Evolutionary conservation across 2,329 filamentous ascomycete genomes (phyloP), one percentile per base, ranked within the genome.

Genomic region (Rutstroemia sp.): DNA sequence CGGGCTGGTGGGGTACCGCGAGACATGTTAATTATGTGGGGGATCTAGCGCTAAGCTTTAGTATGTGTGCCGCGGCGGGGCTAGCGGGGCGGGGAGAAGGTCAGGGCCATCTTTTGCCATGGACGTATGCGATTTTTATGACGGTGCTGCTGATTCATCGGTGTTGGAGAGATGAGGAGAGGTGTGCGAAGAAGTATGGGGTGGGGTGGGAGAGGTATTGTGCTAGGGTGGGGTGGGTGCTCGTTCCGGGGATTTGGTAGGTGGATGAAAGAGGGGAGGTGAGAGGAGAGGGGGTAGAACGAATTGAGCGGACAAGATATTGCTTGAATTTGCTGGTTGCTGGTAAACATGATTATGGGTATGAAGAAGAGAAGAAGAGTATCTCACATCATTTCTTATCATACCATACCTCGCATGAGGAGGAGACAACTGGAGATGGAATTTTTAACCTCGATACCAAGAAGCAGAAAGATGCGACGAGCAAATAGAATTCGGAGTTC

Each of bases 101-200:
- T 64, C 68, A 12, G 5, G 63, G 63, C 0, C 68, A 69, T 42
- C 57, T 73, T 2, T 59, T 78, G 3, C 73, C 75, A 0, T 78
- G 75, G 73, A 70, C 67, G 0, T 78, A 78, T 57, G 71, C 72
- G 0, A 67, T 75, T 0, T 77, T 72, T 61, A 76, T 78, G 73
- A 71, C 70, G 0, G 56, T 70, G 2, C 57, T 78, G 9, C 67
- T 78, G 4, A 62, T 76, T 5, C 75, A 78, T 62, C 69, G 76
- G 5, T 76, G 74, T 47, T 68, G 71, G 37, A 68, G 75, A 9
- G 76, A 77, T 49, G 76, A 78, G 62, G 69, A 70, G 51, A 66
- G 75, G 8, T 77, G 74, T 42, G 67, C 64, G 2, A 68, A 64
- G 19, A 78, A 78, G 58, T 78, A 78, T 54, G 75, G 76, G 2